These are phyloP conservation scores for Apiospora saccharicola DNA, from an alignment of 2,329 filamentous ascomycete species.

Conservation along the genomic window DNA sequence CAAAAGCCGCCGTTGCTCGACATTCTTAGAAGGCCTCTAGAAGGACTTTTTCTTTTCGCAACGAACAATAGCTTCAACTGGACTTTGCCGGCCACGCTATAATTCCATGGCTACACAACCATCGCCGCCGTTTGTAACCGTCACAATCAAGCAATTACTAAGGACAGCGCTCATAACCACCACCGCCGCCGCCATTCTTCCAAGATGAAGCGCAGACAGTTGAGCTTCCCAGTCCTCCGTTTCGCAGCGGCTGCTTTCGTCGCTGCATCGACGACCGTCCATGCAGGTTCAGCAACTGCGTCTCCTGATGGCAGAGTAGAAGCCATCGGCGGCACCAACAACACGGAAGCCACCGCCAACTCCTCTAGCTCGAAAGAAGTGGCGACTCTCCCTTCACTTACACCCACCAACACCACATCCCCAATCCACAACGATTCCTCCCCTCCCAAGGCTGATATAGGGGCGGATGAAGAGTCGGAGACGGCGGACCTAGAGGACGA, in stretches of 20 bases:
- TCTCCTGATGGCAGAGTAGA: not conserved
- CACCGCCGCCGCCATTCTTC: not conserved
- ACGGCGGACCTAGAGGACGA: not conserved
- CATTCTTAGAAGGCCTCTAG: slow-evolving; percentile 4
- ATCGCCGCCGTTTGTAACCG: not conserved
- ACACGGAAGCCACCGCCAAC: not conserved
- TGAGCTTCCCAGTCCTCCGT: not conserved
- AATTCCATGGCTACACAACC: not conserved
- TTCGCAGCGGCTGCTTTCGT: slow-evolving; percentile 11
- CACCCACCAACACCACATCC: not conserved
- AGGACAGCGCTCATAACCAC: not conserved
- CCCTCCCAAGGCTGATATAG: not conserved
- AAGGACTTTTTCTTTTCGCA: not conserved
- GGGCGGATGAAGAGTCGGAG: not conserved
- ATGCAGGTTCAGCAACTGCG: not conserved
- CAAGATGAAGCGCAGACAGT: slow-evolving; percentile 9
- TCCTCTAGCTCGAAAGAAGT: not conserved
- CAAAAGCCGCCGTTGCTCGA: not conserved
- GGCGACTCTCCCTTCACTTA: not conserved
- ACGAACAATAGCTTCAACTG: not conserved
- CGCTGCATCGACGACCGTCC: not conserved
- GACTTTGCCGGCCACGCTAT: not conserved
- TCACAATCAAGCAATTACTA: not conserved
- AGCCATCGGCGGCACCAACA: not conserved
- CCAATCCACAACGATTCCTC: not conserved